Evolutionary conservation across 352 stramenopile genomes (phyloP).

Genomic region (Phytophthora litchii): DNA sequence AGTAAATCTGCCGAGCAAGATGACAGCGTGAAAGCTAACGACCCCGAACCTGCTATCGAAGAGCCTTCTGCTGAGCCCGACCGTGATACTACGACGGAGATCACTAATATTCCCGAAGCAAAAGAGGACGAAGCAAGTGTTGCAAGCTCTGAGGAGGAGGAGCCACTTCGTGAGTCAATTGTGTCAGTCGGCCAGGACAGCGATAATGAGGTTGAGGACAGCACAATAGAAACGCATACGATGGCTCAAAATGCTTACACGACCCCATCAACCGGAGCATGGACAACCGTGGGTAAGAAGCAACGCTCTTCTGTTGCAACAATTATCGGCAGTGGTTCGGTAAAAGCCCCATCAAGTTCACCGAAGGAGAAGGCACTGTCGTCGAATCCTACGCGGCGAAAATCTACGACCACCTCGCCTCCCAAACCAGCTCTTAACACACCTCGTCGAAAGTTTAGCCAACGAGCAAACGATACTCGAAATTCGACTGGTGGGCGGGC

Average conservation of each 20-base stretch:
- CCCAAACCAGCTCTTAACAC: conserved; percentile 7
- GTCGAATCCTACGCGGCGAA: conserved; percentile 5
- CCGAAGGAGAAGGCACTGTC: conserved; percentile 11
- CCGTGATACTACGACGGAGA: not conserved
- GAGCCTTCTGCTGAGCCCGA: conserved; percentile 6
- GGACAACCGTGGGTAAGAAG: conserved; percentile 82
- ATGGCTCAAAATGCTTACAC: conserved; percentile 1
- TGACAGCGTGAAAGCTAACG: not conserved
- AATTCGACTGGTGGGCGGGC: conserved; percentile 5
- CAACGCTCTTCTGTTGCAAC: conserved; percentile 37
- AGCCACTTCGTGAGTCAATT: conserved; percentile 15
- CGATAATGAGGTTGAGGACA: conserved; percentile 19
- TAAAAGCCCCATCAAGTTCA: conserved; percentile 5
- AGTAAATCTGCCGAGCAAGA: conserved; percentile 4
- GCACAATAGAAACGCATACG: conserved; percentile 3
- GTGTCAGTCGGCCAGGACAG: conserved; percentile 20
- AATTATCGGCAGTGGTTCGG: conserved; percentile 3
- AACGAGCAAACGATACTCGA: conserved; percentile 9
- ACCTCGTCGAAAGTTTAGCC: conserved; percentile 22
- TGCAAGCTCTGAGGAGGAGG: conserved; percentile 29
- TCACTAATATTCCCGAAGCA: not conserved
- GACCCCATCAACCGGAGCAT: conserved; percentile 41
- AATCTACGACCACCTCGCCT: conserved; percentile 13
- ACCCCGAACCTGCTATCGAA: not conserved
- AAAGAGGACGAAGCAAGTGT: conserved; percentile 26